These are phyloP conservation scores for Rhizophora apiculata DNA, from an alignment of 345 rosid species.

Conservation along the genomic window DNA sequence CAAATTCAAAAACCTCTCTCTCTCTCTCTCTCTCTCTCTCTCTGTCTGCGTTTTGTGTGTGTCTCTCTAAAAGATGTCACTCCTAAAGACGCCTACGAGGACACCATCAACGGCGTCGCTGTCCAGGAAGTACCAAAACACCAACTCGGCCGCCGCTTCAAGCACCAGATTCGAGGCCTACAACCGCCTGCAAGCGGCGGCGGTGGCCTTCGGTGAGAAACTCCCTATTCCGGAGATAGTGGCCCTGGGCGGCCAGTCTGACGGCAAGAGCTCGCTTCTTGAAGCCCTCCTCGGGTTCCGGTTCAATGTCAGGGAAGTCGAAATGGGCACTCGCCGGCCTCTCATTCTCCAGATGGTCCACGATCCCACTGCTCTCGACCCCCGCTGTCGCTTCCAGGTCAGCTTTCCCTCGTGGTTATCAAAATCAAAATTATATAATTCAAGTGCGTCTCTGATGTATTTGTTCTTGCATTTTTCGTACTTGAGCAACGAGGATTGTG, in stretches of 20 bases:
- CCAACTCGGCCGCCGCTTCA: constrained; percentile 16
- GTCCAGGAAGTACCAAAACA: constrained; percentile 24
- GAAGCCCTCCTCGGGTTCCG: constrained; percentile 94
- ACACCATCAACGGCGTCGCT: constrained; percentile 39
- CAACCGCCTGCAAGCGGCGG: constrained; percentile 88
- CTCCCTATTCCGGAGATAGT: constrained; percentile 97
- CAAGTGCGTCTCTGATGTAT: not conserved
- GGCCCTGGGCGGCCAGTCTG: constrained; percentile 94
- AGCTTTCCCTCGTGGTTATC: no score
- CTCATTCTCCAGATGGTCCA: constrained; percentile 96
- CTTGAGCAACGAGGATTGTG: no score
- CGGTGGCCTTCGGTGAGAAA: constrained; percentile 96
- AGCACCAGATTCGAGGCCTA: constrained; percentile 86
- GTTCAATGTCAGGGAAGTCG: constrained; percentile 93
- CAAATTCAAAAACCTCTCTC: no score
- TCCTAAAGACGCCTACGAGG: constrained; percentile 54
- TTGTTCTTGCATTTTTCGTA: not conserved
- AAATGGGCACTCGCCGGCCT: constrained; percentile 96
- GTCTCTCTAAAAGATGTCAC: not conserved
- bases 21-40: no score
- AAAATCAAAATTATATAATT: no score
- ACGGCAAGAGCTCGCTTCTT: constrained; percentile 91
- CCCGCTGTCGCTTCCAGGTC: constrained; percentile 91
- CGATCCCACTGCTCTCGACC: constrained; percentile 77
- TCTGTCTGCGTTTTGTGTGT: no score